Evolutionary conservation across 2,329 filamentous ascomycete genomes (phyloP), one percentile per base, ranked within the genome.

Genomic region (Botryosphaeria dothidea): DNA sequence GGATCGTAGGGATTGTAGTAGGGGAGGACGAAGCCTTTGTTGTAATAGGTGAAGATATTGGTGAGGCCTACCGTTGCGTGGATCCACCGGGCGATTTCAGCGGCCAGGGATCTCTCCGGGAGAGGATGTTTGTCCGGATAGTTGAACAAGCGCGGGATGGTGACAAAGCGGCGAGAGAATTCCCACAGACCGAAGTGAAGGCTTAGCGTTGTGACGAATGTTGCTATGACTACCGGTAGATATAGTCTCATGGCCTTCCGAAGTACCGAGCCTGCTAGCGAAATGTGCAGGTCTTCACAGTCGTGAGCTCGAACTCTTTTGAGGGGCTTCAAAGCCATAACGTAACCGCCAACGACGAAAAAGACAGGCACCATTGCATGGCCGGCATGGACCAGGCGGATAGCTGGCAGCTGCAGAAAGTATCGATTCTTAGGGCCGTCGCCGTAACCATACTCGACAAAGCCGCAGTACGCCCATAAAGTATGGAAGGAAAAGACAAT

Each of bases 291-390:
- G 61, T 78, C 73, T 66, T 74, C 38, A 75, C 76, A 62, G 80
- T 78, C 41, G 74, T 71, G 66, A 76, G 80, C 62, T 80, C 66
- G 3, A 77, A 77, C 65, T 78, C 78, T 65, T 78, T 77, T 29
- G 17, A 63, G 48, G 6, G 61, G 61, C 61, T 54, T 29, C 23
- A 65, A 6, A 8, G 79, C 80, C 52, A 82, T 73, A n/a, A 81
- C 80, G 65, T 82, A 83, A 60, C 80, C 81, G 8, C 79, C 82
- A 27, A 83, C 77, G 36, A 82, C 77, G 68, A 83, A 83, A 71
- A 83, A 82, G 41, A 82, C 78, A 51, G 77, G 75, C 15, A 82
- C 80, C 79, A 81, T 80, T 66, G 81, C 77, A 66, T 82, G 80
- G 25, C 81, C 80, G 34, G 65, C 56, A n/a, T 66, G 56, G 45